Base-by-base conservation (phyloP, 805 yeast species). In the Candida easanensis region DNA sequence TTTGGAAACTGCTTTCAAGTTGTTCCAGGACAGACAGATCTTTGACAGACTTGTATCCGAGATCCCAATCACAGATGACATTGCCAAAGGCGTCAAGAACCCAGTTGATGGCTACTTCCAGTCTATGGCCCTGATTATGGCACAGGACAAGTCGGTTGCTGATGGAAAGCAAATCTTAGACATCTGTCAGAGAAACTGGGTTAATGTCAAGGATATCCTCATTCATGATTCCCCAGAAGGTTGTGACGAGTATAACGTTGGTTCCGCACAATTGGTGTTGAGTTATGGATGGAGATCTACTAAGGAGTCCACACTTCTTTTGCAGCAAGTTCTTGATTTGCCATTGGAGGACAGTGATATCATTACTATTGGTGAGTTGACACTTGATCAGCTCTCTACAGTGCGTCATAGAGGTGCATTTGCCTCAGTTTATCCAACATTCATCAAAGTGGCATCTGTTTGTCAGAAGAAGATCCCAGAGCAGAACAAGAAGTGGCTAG, bases 371-470 rank as follows among this genome's bases (percentile, higher is more conserved):
- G 87, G 93, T 10, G 71, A 75, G 1, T 55, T 82, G 5, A 61
- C 88, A 3, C 70, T 84, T 44, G 74, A 68, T 10, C 95, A 89
- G 58, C 66, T 93, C 27, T 73, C 87, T 3, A 70, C 79, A 0
- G 82, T 90, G 17, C 77, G 90, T 35, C 98, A 93, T 54, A 75
- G 95, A 48, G 98, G 98, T 25, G 96, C 97, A 0, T 87, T 91
- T 49, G 82, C 95, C 9, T 81, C 97, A 0, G 84, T 90, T 0
- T 82, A 86, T 49, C 96, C 97, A 5, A 77, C 93, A 0, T 88
- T 85, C 53, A 72, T 80, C 13, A 71, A 80, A 6, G 75, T 82
- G 42, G 87, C 96, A 52, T 49, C 63, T 13, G 62, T 78, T n/a
- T 81, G 91, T 58, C 50, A 58, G n/a, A 48, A 55, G 14, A 62